Conservation (phyloP, 2,329 filamentous ascomycete genomes). For the Paracoccidioides lutzii region DNA sequence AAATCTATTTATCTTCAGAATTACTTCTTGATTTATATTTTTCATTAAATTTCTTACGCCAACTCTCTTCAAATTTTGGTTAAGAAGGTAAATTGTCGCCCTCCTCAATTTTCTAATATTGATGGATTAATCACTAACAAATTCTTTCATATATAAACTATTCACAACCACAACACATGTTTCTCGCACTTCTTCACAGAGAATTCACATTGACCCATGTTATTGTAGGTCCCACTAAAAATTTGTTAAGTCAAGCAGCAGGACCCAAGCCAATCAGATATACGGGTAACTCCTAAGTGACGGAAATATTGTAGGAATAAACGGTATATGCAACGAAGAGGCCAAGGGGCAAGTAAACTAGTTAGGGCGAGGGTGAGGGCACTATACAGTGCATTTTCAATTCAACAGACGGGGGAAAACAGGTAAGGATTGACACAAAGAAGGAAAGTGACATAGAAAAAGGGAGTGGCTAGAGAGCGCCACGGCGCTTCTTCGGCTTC, state of each 20-base stretch:
- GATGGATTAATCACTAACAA: neutral
- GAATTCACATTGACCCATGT: neutral
- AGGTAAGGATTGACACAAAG: neutral
- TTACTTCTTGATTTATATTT: no score
- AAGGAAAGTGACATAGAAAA: neutral
- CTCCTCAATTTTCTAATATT: neutral
- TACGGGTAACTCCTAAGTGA: no score
- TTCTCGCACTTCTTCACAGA: neutral
- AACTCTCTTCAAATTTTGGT: neutral
- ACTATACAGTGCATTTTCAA: neutral
- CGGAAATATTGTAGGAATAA: no score
- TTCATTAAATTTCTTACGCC: no score
- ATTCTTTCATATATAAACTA: neutral
- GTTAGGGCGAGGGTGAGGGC: no score
- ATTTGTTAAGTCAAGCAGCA: neutral
- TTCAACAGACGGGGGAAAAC: neutral
- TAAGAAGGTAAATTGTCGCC: neutral
- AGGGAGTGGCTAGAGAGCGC: neutral
- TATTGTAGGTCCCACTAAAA: neutral
- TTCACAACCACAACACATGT: neutral
- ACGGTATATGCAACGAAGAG: no score
- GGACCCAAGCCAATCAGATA: neutral
- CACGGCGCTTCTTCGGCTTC: constrained; percentile 30
- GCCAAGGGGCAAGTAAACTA: no score
- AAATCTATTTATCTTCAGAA: no score